These are phyloP conservation scores for Paecilomyces sp. DNA, from an alignment of 2,329 filamentous ascomycete species.

Conservation along the genomic window DNA sequence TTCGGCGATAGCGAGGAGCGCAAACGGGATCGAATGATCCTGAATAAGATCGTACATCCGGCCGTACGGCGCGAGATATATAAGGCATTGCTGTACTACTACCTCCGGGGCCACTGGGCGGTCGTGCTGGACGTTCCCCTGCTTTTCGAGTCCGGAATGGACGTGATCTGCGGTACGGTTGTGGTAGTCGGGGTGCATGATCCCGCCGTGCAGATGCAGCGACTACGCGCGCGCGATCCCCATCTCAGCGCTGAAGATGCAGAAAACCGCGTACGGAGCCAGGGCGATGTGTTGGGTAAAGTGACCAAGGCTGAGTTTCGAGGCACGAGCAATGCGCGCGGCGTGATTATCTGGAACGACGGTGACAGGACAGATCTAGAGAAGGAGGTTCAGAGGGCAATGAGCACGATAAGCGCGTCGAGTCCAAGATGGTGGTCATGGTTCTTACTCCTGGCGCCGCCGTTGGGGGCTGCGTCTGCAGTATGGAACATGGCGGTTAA, in stretches of 20 bases:
- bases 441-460: constrained; percentile 61
- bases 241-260: constrained; percentile 82
- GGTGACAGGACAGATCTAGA: constrained; percentile 62
- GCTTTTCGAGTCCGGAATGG: constrained; percentile 81
- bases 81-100: constrained; percentile 62
- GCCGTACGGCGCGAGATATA: constrained; percentile 81
- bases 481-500: constrained; percentile 69
- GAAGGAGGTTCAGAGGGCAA: constrained; percentile 57
- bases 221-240: constrained; percentile 66
- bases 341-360: constrained; percentile 90
- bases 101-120: constrained; percentile 72
- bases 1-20: constrained; percentile 72
- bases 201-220: constrained; percentile 71
- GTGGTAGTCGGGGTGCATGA: constrained; percentile 81
- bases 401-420: constrained; percentile 53
- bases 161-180: constrained; percentile 76
- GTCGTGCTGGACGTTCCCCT: constrained; percentile 89
- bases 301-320: constrained; percentile 65
- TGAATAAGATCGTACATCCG: constrained; percentile 90
- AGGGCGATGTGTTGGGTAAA: constrained; percentile 80
- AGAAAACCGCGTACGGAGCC: constrained; percentile 74
- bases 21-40: constrained; percentile 62
- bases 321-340: constrained; percentile 47
- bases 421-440: constrained; percentile 84
- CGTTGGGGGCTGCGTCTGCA: constrained; percentile 62